Percentiles rank a stretch among this genome's conserved stretches.
Evolutionary conservation across 1,139 yeast genomes (phyloP).

Genomic region (Kazachstania sp.): DNA sequence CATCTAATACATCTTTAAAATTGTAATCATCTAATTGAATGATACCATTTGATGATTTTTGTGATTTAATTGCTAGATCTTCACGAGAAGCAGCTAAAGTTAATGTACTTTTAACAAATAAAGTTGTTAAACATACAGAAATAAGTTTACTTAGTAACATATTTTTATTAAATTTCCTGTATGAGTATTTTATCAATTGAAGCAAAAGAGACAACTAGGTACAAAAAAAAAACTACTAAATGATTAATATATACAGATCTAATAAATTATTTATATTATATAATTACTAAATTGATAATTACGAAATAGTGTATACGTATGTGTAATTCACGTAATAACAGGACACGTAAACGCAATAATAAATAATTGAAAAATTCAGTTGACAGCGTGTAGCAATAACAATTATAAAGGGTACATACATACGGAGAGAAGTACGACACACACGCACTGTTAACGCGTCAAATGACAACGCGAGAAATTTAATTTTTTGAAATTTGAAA

Average conservation of each 20-base stretch:
- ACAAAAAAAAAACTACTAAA: too few relatives aligned
- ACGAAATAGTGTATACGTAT: too few relatives aligned
- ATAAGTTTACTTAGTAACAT: neutral
- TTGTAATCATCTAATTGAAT: conserved; percentile 53
- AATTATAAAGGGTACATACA: too few relatives aligned
- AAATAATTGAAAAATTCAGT: neutral
- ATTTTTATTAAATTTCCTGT: neutral
- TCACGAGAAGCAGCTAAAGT: conserved; percentile 19
- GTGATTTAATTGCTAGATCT: conserved; percentile 19
- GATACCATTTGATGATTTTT: conserved; percentile 30
- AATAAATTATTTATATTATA: too few relatives aligned
- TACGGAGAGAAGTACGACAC: too few relatives aligned
- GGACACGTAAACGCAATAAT: neutral
- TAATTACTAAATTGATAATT: neutral
- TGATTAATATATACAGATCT: too few relatives aligned
- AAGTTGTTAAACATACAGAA: neutral
- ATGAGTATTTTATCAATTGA: too few relatives aligned
- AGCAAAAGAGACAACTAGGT: too few relatives aligned
- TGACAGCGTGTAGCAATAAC: neutral
- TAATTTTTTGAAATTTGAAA: too few relatives aligned
- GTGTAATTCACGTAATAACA: neutral
- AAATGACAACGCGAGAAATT: too few relatives aligned
- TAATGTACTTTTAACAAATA: neutral
- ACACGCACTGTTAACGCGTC: too few relatives aligned
- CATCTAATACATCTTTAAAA: conserved; percentile 49